Base-by-base conservation (phyloP, 179 eudicot species). In the Monotropa hypopitys region DNA sequence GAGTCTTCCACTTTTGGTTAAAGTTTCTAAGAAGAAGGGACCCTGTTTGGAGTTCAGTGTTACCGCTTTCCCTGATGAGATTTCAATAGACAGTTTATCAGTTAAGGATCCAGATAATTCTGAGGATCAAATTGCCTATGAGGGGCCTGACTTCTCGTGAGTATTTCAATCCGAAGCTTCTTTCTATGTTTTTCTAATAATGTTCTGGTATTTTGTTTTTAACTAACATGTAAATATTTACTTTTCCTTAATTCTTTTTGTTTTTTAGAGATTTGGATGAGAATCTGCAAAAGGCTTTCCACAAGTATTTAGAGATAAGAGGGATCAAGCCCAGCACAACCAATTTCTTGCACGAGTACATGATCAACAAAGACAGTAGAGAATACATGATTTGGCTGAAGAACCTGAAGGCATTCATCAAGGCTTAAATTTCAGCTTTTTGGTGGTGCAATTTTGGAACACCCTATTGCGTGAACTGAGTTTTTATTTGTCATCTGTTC, bases 211-310 rank as follows among this genome's bases (percentile, higher is more conserved):
- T 73, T 12, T 57, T 28, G 28, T 79, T 53, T 38, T 8, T 28
- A 28, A 23, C 72, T 62, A 32, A 35, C 1, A 18, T 65, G 5
- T 6, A 18, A 54, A 33, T 46, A 7, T 46, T 51, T 28, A 21
- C 8, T 20, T 18, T 65, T 35, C 26, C 23, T 11, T 23, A 23
- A 26, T 51, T 18, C 42, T 33, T 15, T 66, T 46, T 33, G 18
- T 30, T 79, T 28, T 18, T 72, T 53, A 95, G 99, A 78, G 97
- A 95, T 72, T 86, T 94, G 95, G 97, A 94, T 84, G 98, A 92
- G 84, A 94, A 94, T 81, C 70, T 94, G 83, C 97, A 93, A 83
- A 93, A 90, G 85, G 97, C 97, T 23, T 93, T 95, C 85, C 92
- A 84, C 85, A 91, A 89, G 86, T 93, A 91, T 84, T 81, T 95